Evolutionary conservation across 306 rosid genomes (phyloP).

Genomic region (Dalbergia cultrata): DNA sequence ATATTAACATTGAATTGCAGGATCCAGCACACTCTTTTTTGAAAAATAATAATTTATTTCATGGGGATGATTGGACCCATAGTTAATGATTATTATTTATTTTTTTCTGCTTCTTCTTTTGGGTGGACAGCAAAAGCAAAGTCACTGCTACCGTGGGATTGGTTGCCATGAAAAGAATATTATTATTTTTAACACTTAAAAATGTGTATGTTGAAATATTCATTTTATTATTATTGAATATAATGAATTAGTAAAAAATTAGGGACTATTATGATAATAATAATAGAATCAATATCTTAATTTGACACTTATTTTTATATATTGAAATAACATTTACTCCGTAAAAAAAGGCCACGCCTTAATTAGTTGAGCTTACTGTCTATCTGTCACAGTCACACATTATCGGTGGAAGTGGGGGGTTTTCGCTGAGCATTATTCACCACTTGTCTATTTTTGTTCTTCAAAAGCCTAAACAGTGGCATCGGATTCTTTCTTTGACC

Average conservation of each 20-base stretch:
- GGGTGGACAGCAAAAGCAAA: conserved; percentile 42
- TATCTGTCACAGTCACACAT: conserved; percentile 27
- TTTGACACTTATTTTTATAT: too few relatives aligned
- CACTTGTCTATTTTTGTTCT: conserved; percentile 40
- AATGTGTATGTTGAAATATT: too few relatives aligned
- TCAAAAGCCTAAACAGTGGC: conserved; percentile 33
- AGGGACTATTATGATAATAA: too few relatives aligned
- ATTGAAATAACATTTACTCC: too few relatives aligned
- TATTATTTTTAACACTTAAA: too few relatives aligned
- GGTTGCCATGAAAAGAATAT: conserved; percentile 43
- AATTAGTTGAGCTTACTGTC: conserved; percentile 41
- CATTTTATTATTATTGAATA: too few relatives aligned
- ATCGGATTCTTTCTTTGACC: conserved; percentile 52
- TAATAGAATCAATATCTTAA: too few relatives aligned
- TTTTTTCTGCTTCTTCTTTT: neutral
- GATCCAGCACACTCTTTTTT: neutral
- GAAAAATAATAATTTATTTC: neutral
- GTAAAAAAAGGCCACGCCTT: conserved; percentile 29
- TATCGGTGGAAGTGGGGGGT: conserved; percentile 39
- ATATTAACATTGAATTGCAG: conserved; percentile 23
- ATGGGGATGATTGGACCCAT: conserved; percentile 24
- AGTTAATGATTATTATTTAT: neutral
- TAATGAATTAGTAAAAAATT: too few relatives aligned
- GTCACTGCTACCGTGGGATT: conserved; percentile 18
- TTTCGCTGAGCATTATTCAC: conserved; percentile 36